Conservation (phyloP, 1,284 basidiomycete species). For the Pseudozyma tsukubaensis region DNA sequence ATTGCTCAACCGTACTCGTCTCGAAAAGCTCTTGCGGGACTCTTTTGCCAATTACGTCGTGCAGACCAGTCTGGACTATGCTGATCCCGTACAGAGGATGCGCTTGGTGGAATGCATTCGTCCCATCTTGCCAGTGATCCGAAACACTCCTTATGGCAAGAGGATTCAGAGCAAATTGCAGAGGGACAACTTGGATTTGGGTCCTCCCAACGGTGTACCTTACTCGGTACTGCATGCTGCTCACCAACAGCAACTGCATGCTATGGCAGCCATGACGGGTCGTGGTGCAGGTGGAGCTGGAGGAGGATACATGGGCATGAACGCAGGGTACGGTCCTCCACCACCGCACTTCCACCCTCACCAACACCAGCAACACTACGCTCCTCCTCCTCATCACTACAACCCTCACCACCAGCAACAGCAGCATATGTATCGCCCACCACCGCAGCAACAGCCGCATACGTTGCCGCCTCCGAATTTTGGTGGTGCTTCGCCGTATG, state of each 20-base stretch:
- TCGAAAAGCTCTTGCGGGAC: conserved; percentile 93
- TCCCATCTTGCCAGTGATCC: conserved; percentile 67
- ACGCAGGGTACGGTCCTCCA: conserved; percentile 17
- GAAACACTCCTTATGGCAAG: conserved; percentile 68
- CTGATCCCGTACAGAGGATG: conserved; percentile 65
- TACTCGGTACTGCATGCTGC: conserved; percentile 58
- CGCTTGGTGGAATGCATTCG: conserved; percentile 67
- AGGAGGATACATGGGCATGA: conserved; percentile 32
- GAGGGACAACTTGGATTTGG: conserved; percentile 62
- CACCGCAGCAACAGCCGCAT: too few relatives aligned
- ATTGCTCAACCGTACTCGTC: conserved; percentile 88
- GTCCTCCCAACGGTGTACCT: conserved; percentile 48
- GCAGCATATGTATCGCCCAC: conserved; percentile 19
- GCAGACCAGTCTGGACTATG: conserved; percentile 68
- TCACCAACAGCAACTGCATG: conserved; percentile 56
- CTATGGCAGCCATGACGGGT: conserved; percentile 49
- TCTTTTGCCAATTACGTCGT: conserved; percentile 69
- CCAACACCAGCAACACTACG: too few relatives aligned
- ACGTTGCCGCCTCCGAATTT: too few relatives aligned
- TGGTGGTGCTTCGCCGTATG: neutral
- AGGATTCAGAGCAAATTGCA: conserved; percentile 68
- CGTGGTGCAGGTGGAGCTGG: conserved; percentile 5
- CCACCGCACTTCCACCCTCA: conserved; percentile 16
- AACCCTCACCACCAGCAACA: conserved; percentile 19
- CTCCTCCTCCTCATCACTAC: conserved; percentile 6